These are phyloP conservation scores for Tylopilus sp. DNA, from an alignment of 1,284 basidiomycete genomes.

Conservation along the genomic window DNA sequence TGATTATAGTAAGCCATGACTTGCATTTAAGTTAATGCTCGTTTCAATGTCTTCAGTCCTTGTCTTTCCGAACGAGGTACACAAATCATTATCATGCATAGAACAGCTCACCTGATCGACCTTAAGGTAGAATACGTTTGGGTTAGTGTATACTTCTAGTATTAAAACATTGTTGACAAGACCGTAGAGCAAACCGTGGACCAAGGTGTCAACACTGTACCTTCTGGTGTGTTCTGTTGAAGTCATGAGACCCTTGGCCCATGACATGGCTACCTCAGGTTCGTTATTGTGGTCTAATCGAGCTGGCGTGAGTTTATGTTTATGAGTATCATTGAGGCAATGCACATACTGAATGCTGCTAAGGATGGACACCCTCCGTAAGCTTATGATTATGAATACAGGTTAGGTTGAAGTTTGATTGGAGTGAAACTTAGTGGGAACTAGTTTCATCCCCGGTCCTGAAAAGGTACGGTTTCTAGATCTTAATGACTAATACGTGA, in stretches of 20 bases:
- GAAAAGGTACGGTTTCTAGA: too few species aligned
- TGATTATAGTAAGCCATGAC: background rate
- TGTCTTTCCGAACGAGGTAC: background rate
- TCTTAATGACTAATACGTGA: too few species aligned
- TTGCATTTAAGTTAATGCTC: background rate
- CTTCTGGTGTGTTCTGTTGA: background rate
- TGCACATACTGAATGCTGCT: too few species aligned
- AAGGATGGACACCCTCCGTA: too few species aligned
- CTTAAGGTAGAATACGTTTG: slow-evolving; percentile 3
- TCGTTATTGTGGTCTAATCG: background rate
- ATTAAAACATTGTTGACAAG: background rate
- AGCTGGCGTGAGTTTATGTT: background rate
- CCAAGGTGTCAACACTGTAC: background rate
- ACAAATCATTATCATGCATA: background rate
- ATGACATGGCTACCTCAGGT: background rate
- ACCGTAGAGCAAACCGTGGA: background rate
- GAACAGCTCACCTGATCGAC: too few species aligned
- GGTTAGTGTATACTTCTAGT: background rate
- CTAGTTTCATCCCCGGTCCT: too few species aligned
- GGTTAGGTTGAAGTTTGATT: too few species aligned
- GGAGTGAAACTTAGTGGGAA: too few species aligned
- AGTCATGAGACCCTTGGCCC: too few species aligned
- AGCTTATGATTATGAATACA: too few species aligned
- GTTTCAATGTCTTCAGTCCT: background rate
- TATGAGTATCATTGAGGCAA: too few species aligned